These are phyloP conservation scores for Adansonia digitata DNA, from an alignment of 345 rosid species.

Conservation along the genomic window DNA sequence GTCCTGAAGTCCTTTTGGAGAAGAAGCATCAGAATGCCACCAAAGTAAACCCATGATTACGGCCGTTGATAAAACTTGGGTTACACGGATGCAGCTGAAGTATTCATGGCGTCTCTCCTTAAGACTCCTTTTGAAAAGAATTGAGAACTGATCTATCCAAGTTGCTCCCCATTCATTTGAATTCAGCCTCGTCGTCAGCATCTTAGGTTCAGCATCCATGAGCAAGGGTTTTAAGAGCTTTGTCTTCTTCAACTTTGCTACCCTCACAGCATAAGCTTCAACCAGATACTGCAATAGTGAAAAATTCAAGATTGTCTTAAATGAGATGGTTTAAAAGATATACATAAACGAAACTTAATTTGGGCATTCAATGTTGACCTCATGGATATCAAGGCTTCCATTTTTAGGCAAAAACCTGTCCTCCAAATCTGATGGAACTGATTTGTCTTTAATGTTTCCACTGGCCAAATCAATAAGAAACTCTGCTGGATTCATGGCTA, in stretches of 20 bases:
- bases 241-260: neutral
- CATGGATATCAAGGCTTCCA: conserved; percentile 1
- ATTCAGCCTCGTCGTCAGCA: neutral
- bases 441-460: conserved; percentile 26
- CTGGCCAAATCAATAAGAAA: conserved; percentile 33
- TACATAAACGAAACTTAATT: neutral
- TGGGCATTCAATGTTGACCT: conserved; percentile 13
- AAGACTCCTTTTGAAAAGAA: conserved; percentile 24
- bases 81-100: conserved; percentile 21
- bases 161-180: conserved; percentile 20
- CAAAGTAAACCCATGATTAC: conserved; percentile 23
- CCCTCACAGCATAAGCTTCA: conserved; percentile 16
- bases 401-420: conserved; percentile 1
- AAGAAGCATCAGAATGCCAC: conserved; percentile 27
- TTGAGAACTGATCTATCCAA: conserved; percentile 27
- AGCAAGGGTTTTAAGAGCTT: neutral
- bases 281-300: conserved; percentile 15
- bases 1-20: conserved; percentile 27
- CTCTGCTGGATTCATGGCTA: conserved; percentile 37
- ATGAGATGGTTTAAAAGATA: neutral
- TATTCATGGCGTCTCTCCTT: conserved; percentile 30
- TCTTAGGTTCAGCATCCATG: conserved; percentile 8
- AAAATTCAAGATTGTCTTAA: neutral
- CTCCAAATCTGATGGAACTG: conserved; percentile 24
- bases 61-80: conserved; percentile 27